phyloP scores from a whole-genome alignment of 2,329 filamentous ascomycete species.

The Diaporthe destruens region DNA sequence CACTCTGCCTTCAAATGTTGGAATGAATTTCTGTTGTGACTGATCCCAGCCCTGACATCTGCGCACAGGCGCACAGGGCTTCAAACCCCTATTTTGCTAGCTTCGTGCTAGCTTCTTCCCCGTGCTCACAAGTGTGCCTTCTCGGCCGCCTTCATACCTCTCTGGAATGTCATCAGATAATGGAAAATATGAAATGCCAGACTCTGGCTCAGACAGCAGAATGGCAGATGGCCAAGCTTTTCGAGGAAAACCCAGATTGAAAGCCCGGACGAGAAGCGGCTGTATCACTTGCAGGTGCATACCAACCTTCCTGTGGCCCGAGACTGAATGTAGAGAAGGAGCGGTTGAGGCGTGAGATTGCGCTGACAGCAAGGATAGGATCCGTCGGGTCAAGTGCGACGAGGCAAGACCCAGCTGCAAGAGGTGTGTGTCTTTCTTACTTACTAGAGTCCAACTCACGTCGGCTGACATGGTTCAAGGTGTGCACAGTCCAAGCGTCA shows the following conservation, averaged over 20 bases:
- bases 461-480: conserved; percentile 12
- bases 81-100: neutral
- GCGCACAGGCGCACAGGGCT: neutral
- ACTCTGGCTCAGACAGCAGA: neutral
- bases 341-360: neutral
- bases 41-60: neutral
- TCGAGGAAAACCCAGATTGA: neutral
- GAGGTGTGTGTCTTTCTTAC: conserved; percentile 40
- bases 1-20: neutral
- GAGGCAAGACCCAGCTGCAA: conserved; percentile 50
- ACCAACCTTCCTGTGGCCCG: too few relatives aligned
- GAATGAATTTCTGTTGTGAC: neutral
- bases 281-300: conserved; percentile 47
- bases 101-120: neutral
- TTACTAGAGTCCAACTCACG: rapidly evolving
- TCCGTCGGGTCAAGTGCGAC: conserved; percentile 55
- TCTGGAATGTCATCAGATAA: conserved; percentile 1
- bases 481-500: conserved; percentile 45
- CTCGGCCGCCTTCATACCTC: neutral
- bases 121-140: too few relatives aligned
- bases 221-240: neutral
- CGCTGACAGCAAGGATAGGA: conserved; percentile 43
- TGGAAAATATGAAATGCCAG: neutral
- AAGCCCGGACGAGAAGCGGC: conserved; percentile 39
- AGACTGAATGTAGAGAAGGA: neutral